Percentiles rank a stretch among this genome's conserved stretches.
Conservation (phyloP, 1,139 yeast genomes). For the Geotrichum cucujoidarum region DNA sequence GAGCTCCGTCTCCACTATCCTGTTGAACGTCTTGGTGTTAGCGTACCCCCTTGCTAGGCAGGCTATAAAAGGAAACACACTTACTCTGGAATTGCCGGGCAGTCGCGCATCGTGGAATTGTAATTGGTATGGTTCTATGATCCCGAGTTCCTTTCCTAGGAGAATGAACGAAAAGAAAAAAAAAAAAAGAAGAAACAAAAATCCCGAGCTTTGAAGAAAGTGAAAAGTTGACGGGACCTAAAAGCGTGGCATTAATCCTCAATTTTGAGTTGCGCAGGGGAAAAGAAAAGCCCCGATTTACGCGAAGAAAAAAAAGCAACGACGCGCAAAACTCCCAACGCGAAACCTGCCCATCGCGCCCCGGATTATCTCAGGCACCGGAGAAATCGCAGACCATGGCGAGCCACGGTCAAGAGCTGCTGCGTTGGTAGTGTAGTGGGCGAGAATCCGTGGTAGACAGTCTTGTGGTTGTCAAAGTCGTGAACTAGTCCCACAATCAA, state of each 20-base stretch:
- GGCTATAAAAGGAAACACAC: neutral
- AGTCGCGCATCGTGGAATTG: neutral
- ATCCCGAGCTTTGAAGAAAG: neutral
- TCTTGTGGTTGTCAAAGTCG: no score
- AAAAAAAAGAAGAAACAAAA: neutral
- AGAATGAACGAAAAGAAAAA: neutral
- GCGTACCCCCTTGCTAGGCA: neutral
- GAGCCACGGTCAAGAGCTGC: no score
- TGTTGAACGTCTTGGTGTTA: neutral
- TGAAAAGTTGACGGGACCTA: no score
- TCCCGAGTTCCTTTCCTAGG: neutral
- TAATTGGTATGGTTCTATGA: no score
- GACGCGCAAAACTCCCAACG: no score
- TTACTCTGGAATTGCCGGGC: slow-evolving; percentile 23
- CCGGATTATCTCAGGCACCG: neutral
- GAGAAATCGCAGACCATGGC: no score
- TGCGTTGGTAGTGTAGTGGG: no score
- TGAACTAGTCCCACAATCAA: no score
- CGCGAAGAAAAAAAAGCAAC: neutral
- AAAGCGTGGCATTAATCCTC: neutral
- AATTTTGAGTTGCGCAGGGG: neutral
- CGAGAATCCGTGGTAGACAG: no score
- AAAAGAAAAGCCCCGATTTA: neutral
- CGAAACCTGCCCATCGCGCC: neutral
- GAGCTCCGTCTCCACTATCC: slow-evolving; percentile 43